Conservation (phyloP, 2,329 filamentous ascomycete species). For the Epichloe bromicola region DNA sequence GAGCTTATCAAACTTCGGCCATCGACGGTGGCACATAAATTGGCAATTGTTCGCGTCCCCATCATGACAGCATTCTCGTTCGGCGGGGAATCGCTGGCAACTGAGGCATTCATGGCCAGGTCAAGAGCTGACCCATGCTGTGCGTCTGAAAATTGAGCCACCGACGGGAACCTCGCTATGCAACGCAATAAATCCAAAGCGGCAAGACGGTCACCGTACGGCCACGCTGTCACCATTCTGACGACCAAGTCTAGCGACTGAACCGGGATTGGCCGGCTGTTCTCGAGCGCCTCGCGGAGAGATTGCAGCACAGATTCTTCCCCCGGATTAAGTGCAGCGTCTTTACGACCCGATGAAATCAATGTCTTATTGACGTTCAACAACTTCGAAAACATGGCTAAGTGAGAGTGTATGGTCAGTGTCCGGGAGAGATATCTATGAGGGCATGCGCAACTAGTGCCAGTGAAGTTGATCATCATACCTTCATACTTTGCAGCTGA, state of each 20-base stretch:
- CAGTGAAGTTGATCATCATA: slow-evolving; percentile 13
- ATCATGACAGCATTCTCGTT: slow-evolving; percentile 81
- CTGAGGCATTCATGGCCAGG: slow-evolving; percentile 27
- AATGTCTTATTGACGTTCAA: slow-evolving; percentile 62
- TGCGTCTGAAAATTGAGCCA: slow-evolving; percentile 46
- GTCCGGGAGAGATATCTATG: background rate
- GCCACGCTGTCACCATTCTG: slow-evolving; percentile 67
- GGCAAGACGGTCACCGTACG: slow-evolving; percentile 65
- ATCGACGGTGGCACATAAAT: slow-evolving; percentile 64
- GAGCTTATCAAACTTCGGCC: slow-evolving; percentile 56
- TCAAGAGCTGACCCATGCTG: slow-evolving; percentile 47
- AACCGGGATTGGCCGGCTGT: slow-evolving; percentile 33
- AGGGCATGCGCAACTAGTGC: too few relatives aligned
- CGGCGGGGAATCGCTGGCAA: slow-evolving; percentile 38
- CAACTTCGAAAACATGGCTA: slow-evolving; percentile 64
- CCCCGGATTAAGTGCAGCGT: slow-evolving; percentile 57
- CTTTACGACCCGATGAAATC: slow-evolving; percentile 57
- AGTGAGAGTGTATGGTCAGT: slow-evolving; percentile 13
- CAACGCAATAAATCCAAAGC: slow-evolving; percentile 82
- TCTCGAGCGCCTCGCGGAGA: slow-evolving; percentile 52
- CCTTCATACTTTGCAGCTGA: slow-evolving; percentile 56
- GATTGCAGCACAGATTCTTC: slow-evolving; percentile 51
- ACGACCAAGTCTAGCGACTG: slow-evolving; percentile 50
- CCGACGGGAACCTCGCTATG: slow-evolving; percentile 53
- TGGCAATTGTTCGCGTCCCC: slow-evolving; percentile 65